phyloP scores from a whole-genome alignment of 2,329 filamentous ascomycete genomes.

The Penicillium brevicompactum region DNA sequence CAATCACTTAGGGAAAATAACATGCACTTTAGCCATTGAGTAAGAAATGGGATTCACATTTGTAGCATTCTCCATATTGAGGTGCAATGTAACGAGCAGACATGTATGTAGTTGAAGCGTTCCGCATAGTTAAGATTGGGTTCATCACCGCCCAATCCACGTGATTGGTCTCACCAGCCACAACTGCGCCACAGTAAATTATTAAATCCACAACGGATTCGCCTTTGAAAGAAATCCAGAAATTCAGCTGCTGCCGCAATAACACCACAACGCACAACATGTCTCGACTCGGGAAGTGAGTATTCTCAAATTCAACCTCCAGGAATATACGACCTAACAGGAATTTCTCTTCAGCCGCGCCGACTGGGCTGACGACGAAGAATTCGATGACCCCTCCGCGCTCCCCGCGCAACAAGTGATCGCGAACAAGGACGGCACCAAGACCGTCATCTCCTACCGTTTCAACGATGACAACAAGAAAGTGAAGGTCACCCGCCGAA shows the following conservation, averaged over 20 bases:
- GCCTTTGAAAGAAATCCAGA: conserved; percentile 43
- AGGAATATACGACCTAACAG: conserved; percentile 16
- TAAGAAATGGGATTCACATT: too few species aligned
- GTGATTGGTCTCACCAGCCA: conserved; percentile 35
- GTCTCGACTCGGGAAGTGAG: conserved; percentile 52
- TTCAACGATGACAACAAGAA: conserved; percentile 93
- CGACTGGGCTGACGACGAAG: conserved; percentile 93
- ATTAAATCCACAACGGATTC: conserved; percentile 48
- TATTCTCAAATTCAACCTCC: conserved; percentile 7
- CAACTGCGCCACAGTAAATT: conserved; percentile 37
- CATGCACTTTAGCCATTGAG: too few species aligned
- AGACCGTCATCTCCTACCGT: conserved; percentile 87
- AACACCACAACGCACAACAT: conserved; percentile 39
- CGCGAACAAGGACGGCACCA: conserved; percentile 97
- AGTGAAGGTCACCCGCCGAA: conserved; percentile 94
- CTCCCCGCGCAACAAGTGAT: conserved; percentile 87
- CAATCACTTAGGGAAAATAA: too few species aligned
- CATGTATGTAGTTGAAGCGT: too few species aligned
- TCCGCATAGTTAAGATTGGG: too few species aligned
- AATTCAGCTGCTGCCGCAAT: conserved; percentile 38
- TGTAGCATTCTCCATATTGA: too few species aligned
- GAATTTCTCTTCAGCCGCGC: conserved; percentile 50
- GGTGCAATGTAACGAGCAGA: too few species aligned
- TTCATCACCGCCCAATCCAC: conserved; percentile 2
- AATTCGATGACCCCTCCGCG: conserved; percentile 80